Evolutionary conservation across 495 filamentous ascomycete species (phyloP), one percentile per base, ranked within the genome.

Genomic region (Barbatosphaeria neglecta): DNA sequence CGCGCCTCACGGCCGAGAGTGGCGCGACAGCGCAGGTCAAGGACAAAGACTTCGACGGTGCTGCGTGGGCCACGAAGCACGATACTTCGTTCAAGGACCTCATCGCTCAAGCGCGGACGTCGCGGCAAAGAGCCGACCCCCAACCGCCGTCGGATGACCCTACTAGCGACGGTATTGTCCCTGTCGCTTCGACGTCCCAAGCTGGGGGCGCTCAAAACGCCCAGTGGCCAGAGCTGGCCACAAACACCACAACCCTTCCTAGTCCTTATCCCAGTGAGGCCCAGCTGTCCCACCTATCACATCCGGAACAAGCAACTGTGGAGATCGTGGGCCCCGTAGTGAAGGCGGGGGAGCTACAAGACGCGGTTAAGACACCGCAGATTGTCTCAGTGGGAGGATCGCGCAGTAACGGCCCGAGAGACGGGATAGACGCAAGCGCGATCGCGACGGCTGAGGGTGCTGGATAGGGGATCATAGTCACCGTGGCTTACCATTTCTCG

Each of bases 41-140:
- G 69, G 75, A 76, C 47, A 95, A 92, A 56, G 82, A 90, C 41
- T 96, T 94, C 52, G 83, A 96, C 65, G 79, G 78, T 4, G 69
- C 70, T 0, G 81, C 75, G 1, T 96, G 90, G 87, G 82, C 81
- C 23, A 64, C 63, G 15, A 82, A 66, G 44, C 82, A 98, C 66
- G 77, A 77, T 18, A 61, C 59, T 25, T 81, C 88, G 10, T 98
- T 94, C 58, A 76, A 78, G 39, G 69, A 77, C 24, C 58, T 95
- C 42, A 87, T 95, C 44, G 81, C 80, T 3, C 78, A 78, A 52
- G 90, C 90, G 18, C 69, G 73, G 41, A 50, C 54, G 47, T 68
- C 61, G 17, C 61, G 59, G 45, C 67, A 61, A 42, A 70, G 64
- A 47, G 52, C 55, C 16, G 55, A 50, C n/a, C n/a, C n/a, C n/a